Base-by-base conservation (phyloP, 306 rosid genomes). In the Lagenaria siceraria region DNA sequence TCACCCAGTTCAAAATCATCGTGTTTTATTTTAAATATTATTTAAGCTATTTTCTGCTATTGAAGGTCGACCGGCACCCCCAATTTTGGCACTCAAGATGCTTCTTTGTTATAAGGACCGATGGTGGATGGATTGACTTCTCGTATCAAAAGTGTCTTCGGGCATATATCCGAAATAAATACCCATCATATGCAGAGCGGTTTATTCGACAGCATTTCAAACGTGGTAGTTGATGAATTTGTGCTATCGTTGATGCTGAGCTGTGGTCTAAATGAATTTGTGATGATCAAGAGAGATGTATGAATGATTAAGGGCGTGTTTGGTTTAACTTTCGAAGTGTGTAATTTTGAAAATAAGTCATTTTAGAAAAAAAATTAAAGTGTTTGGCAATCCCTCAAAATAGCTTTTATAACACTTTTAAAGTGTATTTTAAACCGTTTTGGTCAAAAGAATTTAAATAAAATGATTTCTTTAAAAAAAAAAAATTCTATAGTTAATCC, bases 11-110 rank as follows among this genome's bases (percentile, higher is more conserved):
- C 21, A 42, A 68, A 65, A 40, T 18, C 25, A 38, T 21, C 7
- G 0, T 62, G 15, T 4, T 65, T 65, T 68, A 10, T 42, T n/a
- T 66, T 66, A 11, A 5, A 70, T 7, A 8, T 22, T 10, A 18
- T 51, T 29, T 49, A 73, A 29, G 77, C 12, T 82, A 21, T 79
- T 22, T 86, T 75, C 24, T 64, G 38, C 81, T 80, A 15, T 74
- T 88, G 85, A 86, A 92, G 99, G 98, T 96, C 24, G 97, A 96
- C 83, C 89, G 92, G 64, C 98, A 92, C 85, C 98, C 99, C 76
- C 89, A 85, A 76, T 92, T 88, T 81, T 81, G 78, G 71, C 77
- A 62, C 22, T 84, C 96, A 53, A 89, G 97, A 83, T 94, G 98
- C 87, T 89, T 94, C 38, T 92, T 92, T 83, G 90, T 94, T 61